Evolutionary conservation across 352 stramenopile genomes (phyloP).

Genomic region (Labyrinthula sp.): DNA sequence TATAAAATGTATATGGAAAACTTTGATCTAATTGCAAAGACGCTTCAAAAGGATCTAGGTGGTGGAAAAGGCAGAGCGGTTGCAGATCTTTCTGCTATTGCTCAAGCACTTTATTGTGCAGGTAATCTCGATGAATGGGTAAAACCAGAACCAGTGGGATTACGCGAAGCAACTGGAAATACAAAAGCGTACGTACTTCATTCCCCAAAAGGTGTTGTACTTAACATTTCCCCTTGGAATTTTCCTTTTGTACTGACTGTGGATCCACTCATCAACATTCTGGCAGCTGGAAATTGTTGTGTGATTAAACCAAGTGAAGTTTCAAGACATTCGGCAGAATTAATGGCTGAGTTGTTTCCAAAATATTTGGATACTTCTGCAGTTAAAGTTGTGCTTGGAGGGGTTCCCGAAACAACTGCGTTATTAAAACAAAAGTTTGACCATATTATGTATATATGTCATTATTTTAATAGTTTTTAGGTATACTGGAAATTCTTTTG

Average conservation of each 20-base stretch:
- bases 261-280: slow-evolving; percentile 46
- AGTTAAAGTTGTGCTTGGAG: slow-evolving; percentile 56
- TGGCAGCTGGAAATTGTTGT: slow-evolving; percentile 69
- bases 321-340: slow-evolving; percentile 41
- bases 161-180: too few relatives aligned
- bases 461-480: too few relatives aligned
- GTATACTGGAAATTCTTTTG: slow-evolving; percentile 42
- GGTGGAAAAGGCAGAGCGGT: slow-evolving; percentile 39
- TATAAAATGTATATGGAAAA: slow-evolving; percentile 35
- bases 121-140: slow-evolving; percentile 20
- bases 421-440: slow-evolving; percentile 53
- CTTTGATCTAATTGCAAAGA: slow-evolving; percentile 30
- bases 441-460: slow-evolving; percentile 54
- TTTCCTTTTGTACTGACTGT: slow-evolving; percentile 59
- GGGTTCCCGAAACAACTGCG: slow-evolving; percentile 49
- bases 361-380: slow-evolving; percentile 50
- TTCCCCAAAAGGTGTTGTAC: slow-evolving; percentile 56
- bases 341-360: slow-evolving; percentile 39
- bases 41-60: slow-evolving; percentile 34
- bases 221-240: slow-evolving; percentile 70
- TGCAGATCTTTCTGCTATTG: slow-evolving; percentile 40
- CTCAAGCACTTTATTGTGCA: slow-evolving; percentile 40
- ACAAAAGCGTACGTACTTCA: slow-evolving; percentile 41
- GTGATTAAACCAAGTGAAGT: slow-evolving; percentile 74
- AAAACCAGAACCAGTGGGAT: too few relatives aligned